Conservation (phyloP, 2,329 filamentous ascomycete species). For the Chrysoporthe deuterocubensis region DNA sequence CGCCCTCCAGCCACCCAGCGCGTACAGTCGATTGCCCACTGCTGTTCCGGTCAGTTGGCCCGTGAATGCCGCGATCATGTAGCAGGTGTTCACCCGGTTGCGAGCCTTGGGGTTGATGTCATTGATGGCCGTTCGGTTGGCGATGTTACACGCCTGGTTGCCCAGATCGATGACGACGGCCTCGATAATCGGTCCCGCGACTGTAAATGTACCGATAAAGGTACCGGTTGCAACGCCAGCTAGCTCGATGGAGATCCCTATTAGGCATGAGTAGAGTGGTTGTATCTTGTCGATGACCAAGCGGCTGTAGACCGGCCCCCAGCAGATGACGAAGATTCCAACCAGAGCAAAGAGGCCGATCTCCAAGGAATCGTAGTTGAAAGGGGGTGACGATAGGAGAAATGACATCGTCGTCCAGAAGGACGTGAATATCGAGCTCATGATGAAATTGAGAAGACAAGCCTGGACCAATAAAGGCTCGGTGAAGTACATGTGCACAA, state of each 20-base stretch:
- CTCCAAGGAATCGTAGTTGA: conserved; percentile 66
- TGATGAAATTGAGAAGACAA: conserved; percentile 68
- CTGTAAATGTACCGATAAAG: conserved; percentile 65
- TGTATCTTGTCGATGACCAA: conserved; percentile 72
- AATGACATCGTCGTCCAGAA: conserved; percentile 76
- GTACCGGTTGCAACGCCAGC: conserved; percentile 69
- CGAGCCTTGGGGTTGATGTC: conserved; percentile 70
- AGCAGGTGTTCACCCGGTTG: conserved; percentile 80
- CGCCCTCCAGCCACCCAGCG: conserved; percentile 52
- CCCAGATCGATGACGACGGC: conserved; percentile 74
- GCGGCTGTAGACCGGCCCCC: conserved; percentile 72
- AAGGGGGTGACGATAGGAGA: conserved; percentile 71
- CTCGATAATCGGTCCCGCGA: conserved; percentile 75
- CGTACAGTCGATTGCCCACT: conserved; percentile 32
- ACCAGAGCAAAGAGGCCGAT: conserved; percentile 83
- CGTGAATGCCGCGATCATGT: conserved; percentile 76
- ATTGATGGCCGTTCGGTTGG: conserved; percentile 73
- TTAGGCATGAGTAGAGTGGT: conserved; percentile 68
- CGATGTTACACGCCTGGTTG: conserved; percentile 73
- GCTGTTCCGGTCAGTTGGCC: conserved; percentile 70
- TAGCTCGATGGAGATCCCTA: conserved; percentile 63
- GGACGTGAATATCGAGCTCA: conserved; percentile 53
- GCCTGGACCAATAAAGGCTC: conserved; percentile 73
- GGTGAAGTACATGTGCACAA: conserved; percentile 64
- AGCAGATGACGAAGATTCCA: conserved; percentile 69